Evolutionary conservation across 176 grass and related monocot species (phyloP).

Genomic region (Eleusine coracana): DNA sequence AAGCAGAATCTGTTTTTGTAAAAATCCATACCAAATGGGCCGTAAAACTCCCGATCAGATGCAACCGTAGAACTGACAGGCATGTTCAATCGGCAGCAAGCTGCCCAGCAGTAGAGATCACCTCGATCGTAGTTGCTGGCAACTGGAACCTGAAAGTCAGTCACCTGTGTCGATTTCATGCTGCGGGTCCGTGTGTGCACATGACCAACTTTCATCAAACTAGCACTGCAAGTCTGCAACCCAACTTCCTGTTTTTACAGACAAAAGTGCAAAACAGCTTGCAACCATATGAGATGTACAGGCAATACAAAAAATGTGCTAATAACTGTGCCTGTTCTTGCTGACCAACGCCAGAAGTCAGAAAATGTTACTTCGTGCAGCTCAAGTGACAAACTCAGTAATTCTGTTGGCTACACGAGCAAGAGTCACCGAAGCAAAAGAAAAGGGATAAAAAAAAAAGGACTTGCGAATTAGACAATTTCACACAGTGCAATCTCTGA

Average conservation of each 20-base stretch:
- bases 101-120: background rate
- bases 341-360: background rate
- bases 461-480: constrained; percentile 1
- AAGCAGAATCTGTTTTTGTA: too few relatives aligned
- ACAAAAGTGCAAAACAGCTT: background rate
- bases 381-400: constrained; percentile 20
- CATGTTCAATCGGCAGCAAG: background rate
- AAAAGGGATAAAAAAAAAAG: background rate
- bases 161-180: background rate
- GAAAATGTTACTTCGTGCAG: constrained; percentile 1
- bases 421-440: background rate
- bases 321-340: background rate
- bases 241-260: background rate
- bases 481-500: constrained; percentile 25
- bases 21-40: too few relatives aligned
- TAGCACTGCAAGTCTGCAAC: background rate
- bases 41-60: background rate
- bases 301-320: background rate
- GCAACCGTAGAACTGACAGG: background rate
- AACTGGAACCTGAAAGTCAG: background rate
- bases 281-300: background rate
- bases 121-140: background rate
- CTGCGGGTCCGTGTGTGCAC: background rate
- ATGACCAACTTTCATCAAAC: background rate
- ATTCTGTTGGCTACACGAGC: background rate